Conservation (phyloP, 257 asterid genomes). For the Solanum lycopersicoides region DNA sequence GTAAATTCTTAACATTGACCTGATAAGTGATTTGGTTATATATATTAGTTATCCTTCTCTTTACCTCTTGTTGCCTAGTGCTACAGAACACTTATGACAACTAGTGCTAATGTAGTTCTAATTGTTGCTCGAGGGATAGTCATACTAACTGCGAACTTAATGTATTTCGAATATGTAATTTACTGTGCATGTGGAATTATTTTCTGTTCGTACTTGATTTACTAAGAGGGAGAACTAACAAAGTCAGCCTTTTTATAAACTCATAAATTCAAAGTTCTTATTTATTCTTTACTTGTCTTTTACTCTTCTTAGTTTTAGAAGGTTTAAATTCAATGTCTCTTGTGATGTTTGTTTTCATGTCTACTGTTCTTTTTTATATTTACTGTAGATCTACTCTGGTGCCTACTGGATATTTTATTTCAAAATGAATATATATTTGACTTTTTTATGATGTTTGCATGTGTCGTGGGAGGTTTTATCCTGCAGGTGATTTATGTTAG, state of each 20-base stretch:
- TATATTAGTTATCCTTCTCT: background rate
- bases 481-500: background rate
- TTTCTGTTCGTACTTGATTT: background rate
- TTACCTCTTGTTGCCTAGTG: background rate
- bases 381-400: background rate
- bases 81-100: background rate
- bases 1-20: background rate
- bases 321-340: background rate
- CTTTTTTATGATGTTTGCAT: background rate
- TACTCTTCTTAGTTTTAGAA: background rate
- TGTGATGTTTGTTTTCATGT: background rate
- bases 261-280: background rate
- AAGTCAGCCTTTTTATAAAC: background rate
- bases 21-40: background rate
- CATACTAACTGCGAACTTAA: background rate
- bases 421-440: background rate
- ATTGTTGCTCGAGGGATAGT: background rate
- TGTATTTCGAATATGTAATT: background rate
- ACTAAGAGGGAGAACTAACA: background rate
- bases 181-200: background rate
- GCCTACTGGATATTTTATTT: background rate
- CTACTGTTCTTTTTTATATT: background rate
- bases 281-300: background rate
- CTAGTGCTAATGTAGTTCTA: background rate
- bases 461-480: background rate